Conservation (phyloP, 139 green algal genomes). For the Penium margaritaceum region DNA sequence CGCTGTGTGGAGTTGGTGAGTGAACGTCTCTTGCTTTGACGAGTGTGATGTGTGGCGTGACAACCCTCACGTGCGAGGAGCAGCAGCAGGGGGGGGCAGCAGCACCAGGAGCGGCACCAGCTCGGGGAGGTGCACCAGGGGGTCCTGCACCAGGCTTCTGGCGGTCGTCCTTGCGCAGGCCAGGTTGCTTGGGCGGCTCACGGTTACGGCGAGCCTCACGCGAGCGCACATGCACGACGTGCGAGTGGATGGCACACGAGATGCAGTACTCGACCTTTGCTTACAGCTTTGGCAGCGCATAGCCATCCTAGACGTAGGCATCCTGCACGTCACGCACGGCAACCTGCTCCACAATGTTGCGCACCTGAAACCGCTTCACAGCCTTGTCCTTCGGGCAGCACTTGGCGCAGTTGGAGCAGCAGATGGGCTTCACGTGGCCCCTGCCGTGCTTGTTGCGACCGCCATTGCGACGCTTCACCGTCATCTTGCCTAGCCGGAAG, state of each 20-base stretch:
- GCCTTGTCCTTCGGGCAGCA: conserved; percentile 75
- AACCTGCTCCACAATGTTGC: conserved; percentile 90
- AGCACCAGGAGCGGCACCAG: too few relatives aligned
- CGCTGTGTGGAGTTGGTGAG: too few relatives aligned
- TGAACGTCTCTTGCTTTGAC: too few relatives aligned
- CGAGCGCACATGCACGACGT: conserved; percentile 93
- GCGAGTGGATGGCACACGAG: conserved; percentile 94
- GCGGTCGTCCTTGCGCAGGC: too few relatives aligned
- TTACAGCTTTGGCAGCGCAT: conserved; percentile 98
- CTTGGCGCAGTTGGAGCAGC: conserved; percentile 49
- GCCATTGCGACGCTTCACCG: conserved; percentile 77
- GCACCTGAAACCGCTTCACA: conserved; percentile 97
- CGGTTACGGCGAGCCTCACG: conserved; percentile 76
- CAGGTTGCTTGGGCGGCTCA: conserved; percentile 80
- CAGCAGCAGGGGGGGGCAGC: too few relatives aligned
- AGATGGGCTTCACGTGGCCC: conserved; percentile 57
- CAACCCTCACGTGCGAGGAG: too few relatives aligned
- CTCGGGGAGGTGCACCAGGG: too few relatives aligned
- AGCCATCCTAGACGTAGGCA: conserved; percentile 66
- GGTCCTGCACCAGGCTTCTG: too few relatives aligned
- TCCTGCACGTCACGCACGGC: conserved; percentile 97
- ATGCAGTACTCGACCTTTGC: conserved; percentile 99
- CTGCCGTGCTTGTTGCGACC: conserved; percentile 82
- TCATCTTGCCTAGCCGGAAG: too few relatives aligned
- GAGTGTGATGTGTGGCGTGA: too few relatives aligned